Evolutionary conservation across 2,329 filamentous ascomycete genomes (phyloP), one percentile per base, ranked within the genome.

Genomic region (Trichothecium sympodiale): DNA sequence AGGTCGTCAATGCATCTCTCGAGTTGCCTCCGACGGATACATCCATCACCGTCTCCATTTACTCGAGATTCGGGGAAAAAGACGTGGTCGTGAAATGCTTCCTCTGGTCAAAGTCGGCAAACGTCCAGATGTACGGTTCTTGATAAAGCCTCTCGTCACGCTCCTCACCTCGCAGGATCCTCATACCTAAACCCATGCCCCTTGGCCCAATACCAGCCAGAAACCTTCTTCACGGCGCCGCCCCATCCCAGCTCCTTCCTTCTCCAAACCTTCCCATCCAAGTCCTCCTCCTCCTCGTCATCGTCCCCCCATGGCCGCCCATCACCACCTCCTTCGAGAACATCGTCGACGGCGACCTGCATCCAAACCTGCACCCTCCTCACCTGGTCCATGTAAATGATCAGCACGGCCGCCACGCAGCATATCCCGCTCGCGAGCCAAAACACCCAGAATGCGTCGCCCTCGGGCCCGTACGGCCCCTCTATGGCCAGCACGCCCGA

Each of bases 361-460:
- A 65, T 57, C 60, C 64, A 68, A 8, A 69, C 64, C 43, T 66
- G 58, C 26, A 55, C 48, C 30, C 52, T 60, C 29, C 67, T 59
- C 31, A 70, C 55, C 29, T 60, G 60, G 40, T 71, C 67, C 8
- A 65, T 58, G 43, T 70, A 67, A 37, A 71, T 67, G 37, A 69
- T 43, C 4, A 61, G 40, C 2, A 70, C 36, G 0, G 60, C 58
- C 2, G 62, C 8, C 12, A 60, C 37, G 3, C 57, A 53, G 1
- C 63, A 53, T 4, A 65, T 55, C 0, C 61, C 45, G 3, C 60
- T 55, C 3, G 56, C 53, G 2, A 59, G 57, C 67, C 67, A 71
- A 39, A 69, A 71, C 0, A 71, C 56, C 56, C 57, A 71, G 48
- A 70, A 70, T 14, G 49, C 47, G 13, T 41, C 23, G 1, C 55